Base-by-base conservation (phyloP, 2,329 filamentous ascomycete species). In the Plenodomus tracheiphilus region DNA sequence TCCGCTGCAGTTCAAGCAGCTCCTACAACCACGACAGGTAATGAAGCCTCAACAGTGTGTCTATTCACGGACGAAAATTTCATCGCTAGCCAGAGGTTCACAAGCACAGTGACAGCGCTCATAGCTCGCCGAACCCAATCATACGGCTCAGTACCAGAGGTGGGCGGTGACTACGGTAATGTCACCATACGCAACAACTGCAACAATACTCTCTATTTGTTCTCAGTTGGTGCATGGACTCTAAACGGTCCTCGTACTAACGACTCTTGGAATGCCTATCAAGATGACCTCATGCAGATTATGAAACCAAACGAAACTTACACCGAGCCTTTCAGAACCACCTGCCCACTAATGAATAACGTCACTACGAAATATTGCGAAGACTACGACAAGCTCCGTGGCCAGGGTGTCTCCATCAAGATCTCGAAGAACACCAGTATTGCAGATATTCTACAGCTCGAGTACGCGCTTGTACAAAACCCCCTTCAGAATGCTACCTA, bases 141-240 rank as follows among this genome's bases (percentile, higher is more conserved):
- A 30, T 18, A 17, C 10, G 21, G 39, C 19, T 17, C 15, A 17
- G 3, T 18, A 13, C 21, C 16, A 30, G 39, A 41, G 25, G 22
- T 17, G 8, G 39, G 39, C 39, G 4, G 11, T 17, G 5, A 32
- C 10, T 41, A 41, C 22, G 39, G 39, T 17, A 41, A 41, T 18
- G 41, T 54, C 15, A 41, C 36, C 8, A 22, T 54, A 21, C 39
- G 34, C 22, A 54, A 51, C 42, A 39, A 46, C 28, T 54, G 48
- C 39, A 16, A 41, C 9, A 25, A 52, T 20, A 21, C 16, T 4
- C 17, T 52, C 9, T 41, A 35, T 17, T 2, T 44, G 6, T 35
- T 8, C 9, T 49, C 49, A 2, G 46, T 55, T 17, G 52, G 52
- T 15, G 45, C 37, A 11, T 39, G 41, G 25, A 7, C n/a, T 8